Evolutionary conservation across 441 rosid species (phyloP).

Genomic region (Macaranga tanarius): DNA sequence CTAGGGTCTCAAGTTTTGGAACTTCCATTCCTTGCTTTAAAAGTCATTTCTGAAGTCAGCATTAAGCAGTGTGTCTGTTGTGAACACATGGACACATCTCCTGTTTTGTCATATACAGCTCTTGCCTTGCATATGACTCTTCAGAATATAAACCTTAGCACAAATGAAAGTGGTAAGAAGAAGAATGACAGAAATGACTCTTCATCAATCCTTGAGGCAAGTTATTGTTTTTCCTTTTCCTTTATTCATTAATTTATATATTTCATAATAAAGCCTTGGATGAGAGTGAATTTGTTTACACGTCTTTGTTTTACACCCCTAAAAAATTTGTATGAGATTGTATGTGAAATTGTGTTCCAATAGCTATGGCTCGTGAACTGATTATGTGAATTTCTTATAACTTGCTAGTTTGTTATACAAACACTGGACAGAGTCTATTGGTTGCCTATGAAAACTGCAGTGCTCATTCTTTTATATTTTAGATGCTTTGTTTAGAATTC

Average conservation of each 20-base stretch:
- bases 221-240: conserved; percentile 20
- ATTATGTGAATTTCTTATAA: too few relatives aligned
- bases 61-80: conserved; percentile 51
- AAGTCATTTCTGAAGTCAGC: conserved; percentile 74
- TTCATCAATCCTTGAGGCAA: conserved; percentile 46
- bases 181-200: conserved; percentile 26
- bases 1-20: conserved; percentile 59
- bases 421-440: too few relatives aligned
- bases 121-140: conserved; percentile 64
- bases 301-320: too few relatives aligned
- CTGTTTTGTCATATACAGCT: conserved; percentile 69
- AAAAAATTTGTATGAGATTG: too few relatives aligned
- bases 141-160: conserved; percentile 30
- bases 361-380: too few relatives aligned
- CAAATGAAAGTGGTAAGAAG: conserved; percentile 26
- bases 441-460: too few relatives aligned
- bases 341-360: too few relatives aligned
- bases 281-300: too few relatives aligned
- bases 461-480: too few relatives aligned
- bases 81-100: conserved; percentile 60
- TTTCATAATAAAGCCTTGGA: too few relatives aligned
- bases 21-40: conserved; percentile 49
- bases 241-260: too few relatives aligned
- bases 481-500: conserved; percentile 3
- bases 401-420: too few relatives aligned